These are phyloP conservation scores for Colletotrichum truncatum DNA, from an alignment of 2,329 filamentous ascomycete genomes.

Conservation along the genomic window DNA sequence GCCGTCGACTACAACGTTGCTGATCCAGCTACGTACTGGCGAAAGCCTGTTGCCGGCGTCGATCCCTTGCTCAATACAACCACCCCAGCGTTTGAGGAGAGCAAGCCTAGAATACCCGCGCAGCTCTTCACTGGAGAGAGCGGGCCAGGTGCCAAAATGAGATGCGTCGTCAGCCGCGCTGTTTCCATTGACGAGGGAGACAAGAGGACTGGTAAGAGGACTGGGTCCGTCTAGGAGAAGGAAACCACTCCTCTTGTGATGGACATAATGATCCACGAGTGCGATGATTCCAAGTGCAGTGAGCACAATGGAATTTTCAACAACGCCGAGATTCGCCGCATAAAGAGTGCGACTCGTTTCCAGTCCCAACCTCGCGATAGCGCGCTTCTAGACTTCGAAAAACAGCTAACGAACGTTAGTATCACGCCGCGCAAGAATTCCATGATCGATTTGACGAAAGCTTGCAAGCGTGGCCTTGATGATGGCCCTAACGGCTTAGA, in stretches of 20 bases:
- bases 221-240: constrained; percentile 9
- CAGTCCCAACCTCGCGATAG: background rate
- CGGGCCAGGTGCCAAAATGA: background rate
- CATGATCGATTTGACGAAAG: background rate
- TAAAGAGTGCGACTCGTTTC: constrained; percentile 20
- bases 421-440: constrained; percentile 21
- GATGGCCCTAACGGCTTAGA: background rate
- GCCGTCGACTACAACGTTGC: constrained; percentile 1
- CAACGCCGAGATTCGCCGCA: constrained; percentile 27
- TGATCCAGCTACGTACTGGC: constrained; percentile 9
- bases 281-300: constrained; percentile 8
- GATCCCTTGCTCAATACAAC: background rate
- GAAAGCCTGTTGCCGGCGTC: background rate
- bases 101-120: background rate
- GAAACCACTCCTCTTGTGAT: constrained; percentile 7
- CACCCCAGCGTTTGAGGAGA: background rate
- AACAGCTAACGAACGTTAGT: background rate
- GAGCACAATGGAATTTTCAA: background rate
- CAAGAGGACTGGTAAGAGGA: background rate
- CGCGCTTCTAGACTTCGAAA: background rate
- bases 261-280: constrained; percentile 19
- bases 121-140: background rate
- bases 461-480: background rate
- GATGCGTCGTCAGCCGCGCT: background rate
- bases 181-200: background rate